phyloP scores from a whole-genome alignment of 305 asterid species.

The Fraxinus greggii region DNA sequence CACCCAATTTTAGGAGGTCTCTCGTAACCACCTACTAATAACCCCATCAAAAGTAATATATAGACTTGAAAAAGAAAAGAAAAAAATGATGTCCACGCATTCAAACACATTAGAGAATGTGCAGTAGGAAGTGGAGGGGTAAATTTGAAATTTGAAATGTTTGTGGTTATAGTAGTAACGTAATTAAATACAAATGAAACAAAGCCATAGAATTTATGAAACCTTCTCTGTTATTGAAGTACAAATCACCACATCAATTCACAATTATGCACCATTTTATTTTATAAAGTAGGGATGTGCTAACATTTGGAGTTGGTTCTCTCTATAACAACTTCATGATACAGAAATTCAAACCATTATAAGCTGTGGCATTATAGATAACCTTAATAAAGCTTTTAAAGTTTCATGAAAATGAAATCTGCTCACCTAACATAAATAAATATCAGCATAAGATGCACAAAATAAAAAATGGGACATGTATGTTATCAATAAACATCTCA shows the following conservation, averaged over 20 bases:
- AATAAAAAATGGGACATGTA: not conserved
- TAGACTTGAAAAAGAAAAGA: not conserved
- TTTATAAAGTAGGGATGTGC: not conserved
- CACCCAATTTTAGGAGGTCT: not conserved
- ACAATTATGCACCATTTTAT: not conserved
- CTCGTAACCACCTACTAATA: not conserved
- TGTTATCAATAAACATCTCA: not conserved
- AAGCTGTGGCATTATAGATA: not conserved
- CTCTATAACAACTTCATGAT: not conserved
- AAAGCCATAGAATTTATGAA: not conserved
- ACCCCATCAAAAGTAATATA: not conserved
- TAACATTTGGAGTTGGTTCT: not conserved
- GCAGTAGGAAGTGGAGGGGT: not conserved
- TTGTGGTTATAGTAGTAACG: not conserved
- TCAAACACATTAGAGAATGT: not conserved
- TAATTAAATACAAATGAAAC: not conserved
- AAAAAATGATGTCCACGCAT: not conserved
- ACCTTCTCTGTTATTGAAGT: not conserved
- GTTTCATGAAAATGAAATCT: not conserved
- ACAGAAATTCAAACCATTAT: not conserved
- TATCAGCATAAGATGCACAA: not conserved
- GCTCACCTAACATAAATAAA: not conserved
- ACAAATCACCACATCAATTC: not conserved
- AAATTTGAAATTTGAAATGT: not conserved
- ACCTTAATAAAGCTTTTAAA: not conserved